These are phyloP conservation scores for Rhodomyrtus psidioides DNA, from an alignment of 441 rosid species.

Conservation along the genomic window DNA sequence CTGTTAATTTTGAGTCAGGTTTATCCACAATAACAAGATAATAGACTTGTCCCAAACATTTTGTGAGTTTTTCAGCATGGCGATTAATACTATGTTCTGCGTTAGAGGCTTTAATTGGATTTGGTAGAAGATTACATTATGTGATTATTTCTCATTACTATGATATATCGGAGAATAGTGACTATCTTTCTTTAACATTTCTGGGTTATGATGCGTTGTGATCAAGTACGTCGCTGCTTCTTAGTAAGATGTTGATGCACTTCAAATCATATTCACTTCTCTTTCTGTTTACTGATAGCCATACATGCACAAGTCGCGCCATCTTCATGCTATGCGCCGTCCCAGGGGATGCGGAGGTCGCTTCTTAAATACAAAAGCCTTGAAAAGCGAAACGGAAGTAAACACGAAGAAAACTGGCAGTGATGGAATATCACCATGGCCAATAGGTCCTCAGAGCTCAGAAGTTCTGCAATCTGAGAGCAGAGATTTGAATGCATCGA, in stretches of 20 bases:
- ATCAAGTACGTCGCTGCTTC: background rate
- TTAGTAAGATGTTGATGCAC: background rate
- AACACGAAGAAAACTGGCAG: background rate
- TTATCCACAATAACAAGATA: background rate
- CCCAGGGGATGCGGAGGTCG: slow-evolving; percentile 8
- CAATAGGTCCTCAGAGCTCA: background rate
- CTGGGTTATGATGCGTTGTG: background rate
- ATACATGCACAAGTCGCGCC: slow-evolving; percentile 7
- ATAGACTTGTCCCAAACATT: background rate
- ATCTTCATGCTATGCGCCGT: slow-evolving; percentile 6
- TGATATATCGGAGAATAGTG: background rate
- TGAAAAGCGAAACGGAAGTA: background rate
- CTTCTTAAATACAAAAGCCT: background rate
- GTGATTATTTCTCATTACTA: background rate
- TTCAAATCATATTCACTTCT: background rate
- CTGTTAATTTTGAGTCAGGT: background rate
- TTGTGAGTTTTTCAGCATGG: background rate
- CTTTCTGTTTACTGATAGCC: background rate
- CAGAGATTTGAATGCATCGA: background rate
- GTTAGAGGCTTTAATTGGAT: background rate
- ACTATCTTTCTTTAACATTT: background rate
- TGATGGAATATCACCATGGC: background rate
- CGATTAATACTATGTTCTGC: background rate
- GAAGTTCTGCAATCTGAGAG: background rate
- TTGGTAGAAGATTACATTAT: background rate